Conservation (phyloP, 352 stramenopile genomes). For the Globisporangium sylvaticum region DNA sequence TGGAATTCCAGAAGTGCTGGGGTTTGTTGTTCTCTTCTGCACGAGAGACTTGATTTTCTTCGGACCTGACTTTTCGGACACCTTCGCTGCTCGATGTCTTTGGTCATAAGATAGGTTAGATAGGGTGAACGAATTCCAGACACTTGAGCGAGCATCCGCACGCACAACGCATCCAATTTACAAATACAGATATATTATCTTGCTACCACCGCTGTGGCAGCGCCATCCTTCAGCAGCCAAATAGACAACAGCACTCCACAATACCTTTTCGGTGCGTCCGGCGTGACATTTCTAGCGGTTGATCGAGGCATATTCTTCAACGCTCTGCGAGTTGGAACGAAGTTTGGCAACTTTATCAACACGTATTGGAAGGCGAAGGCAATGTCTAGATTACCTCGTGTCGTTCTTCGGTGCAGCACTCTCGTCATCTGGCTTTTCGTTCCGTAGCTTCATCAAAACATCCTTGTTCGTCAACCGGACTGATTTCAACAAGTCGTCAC, state of each 20-base stretch:
- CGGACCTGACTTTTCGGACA: not conserved
- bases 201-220: constrained; percentile 1
- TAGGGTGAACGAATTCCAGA: not conserved
- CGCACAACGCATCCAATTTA: constrained; percentile 10
- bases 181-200: constrained; percentile 22
- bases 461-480: constrained; percentile 78
- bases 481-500: constrained; percentile 59
- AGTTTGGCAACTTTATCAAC: constrained; percentile 10
- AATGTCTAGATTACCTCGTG: constrained; percentile 34
- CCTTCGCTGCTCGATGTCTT: constrained; percentile 8
- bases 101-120: constrained; percentile 6
- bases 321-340: constrained; percentile 24
- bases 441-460: constrained; percentile 52
- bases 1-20: not conserved
- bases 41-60: constrained; percentile 10
- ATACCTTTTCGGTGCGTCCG: constrained; percentile 38
- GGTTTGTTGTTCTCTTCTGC: constrained; percentile 1
- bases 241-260: constrained; percentile 11
- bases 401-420: constrained; percentile 14
- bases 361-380: not conserved
- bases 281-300: constrained; percentile 23
- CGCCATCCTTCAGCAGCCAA: not conserved
- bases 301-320: constrained; percentile 24
- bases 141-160: not conserved
- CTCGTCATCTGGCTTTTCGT: constrained; percentile 5